A percentile compares a stretch with the other conserved stretches of the same genome.
Conservation (phyloP, 306 rosid genomes). For the Lathyrus tuberosus region DNA sequence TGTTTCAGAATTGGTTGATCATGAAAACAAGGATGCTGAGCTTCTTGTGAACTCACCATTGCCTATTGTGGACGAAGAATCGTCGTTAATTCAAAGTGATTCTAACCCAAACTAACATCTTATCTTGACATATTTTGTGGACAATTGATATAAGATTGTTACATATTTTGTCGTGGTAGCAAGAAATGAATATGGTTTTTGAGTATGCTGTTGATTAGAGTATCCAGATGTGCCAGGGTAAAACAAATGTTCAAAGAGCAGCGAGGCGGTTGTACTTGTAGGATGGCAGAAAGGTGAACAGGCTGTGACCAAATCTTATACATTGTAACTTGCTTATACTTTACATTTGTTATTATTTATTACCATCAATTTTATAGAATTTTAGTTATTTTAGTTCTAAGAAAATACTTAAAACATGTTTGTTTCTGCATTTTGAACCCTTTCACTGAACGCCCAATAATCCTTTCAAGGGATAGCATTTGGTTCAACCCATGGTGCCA, state of each 20-base stretch:
- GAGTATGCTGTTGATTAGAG: not conserved
- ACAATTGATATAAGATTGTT: not conserved
- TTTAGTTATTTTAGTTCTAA: not conserved
- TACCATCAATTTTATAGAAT: conserved; percentile 9
- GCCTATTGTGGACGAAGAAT: conserved; percentile 43
- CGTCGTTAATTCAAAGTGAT: conserved; percentile 44
- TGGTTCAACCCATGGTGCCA: not conserved
- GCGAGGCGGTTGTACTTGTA: not conserved
- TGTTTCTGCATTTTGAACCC: not conserved
- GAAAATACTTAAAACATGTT: not conserved
- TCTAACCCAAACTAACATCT: conserved; percentile 40
- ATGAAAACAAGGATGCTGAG: conserved; percentile 50
- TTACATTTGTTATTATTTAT: no score
- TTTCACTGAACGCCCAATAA: not conserved
- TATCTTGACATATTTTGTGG: conserved; percentile 17
- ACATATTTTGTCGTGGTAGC: conserved; percentile 6
- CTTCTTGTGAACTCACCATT: conserved; percentile 51
- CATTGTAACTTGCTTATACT: conserved; percentile 5
- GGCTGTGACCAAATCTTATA: conserved; percentile 18
- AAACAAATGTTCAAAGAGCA: not conserved
- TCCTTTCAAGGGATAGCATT: not conserved
- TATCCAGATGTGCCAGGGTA: not conserved
- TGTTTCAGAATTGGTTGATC: conserved; percentile 37
- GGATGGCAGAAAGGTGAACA: not conserved
- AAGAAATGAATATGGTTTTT: conserved; percentile 14